Base-by-base conservation (phyloP, 2,329 filamentous ascomycete genomes). In the Tolypocladium nubicola region DNA sequence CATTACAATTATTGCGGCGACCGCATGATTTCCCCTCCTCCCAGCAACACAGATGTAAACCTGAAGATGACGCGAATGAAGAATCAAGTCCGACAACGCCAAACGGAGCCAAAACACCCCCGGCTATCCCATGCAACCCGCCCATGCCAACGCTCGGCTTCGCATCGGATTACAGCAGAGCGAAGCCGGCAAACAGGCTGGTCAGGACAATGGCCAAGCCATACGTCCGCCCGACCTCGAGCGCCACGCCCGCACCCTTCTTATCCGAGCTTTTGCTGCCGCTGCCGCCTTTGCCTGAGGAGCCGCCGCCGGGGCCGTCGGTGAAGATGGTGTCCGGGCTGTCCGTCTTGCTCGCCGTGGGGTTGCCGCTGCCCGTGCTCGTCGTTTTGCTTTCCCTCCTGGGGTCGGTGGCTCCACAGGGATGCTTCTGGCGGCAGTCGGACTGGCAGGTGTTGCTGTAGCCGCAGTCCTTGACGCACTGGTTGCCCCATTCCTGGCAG, bases 361-460 rank as follows among this genome's bases (percentile, higher is more conserved):
- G 66, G 14, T 76, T 68, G 21, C 75, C 73, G 8, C 76, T 71
- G 9, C 23, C 23, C 23, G 76, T 68, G 23, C 75, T 73, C 9
- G 77, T 71, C 8, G 81, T 81, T 6, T 69, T 64, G 72, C 89
- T 90, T 69, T 76, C 71, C 57, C 76, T 77, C 47, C 71, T 80
- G 16, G 89, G 88, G 67, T 81, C 75, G 64, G 77, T 77, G 41
- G 88, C 88, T 68, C 89, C 88, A 70, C 89, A 93, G 3, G 85
- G 87, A 73, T 90, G 76, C 61, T 91, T 74, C 64, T 81, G 66
- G 57, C 80, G 78, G 75, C 88, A 92, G 57, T 72, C 64, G 59
- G 73, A 71, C n/a, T 79, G 70, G 69, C 88, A 91, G 63, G 78
- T 78, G 71, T 86, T 76, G 61, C 73, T 68, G 54, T 67, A 59